These are phyloP conservation scores for Ceratorhiza oryzae-sativae DNA, from an alignment of 1,284 basidiomycete genomes.

Conservation along the genomic window DNA sequence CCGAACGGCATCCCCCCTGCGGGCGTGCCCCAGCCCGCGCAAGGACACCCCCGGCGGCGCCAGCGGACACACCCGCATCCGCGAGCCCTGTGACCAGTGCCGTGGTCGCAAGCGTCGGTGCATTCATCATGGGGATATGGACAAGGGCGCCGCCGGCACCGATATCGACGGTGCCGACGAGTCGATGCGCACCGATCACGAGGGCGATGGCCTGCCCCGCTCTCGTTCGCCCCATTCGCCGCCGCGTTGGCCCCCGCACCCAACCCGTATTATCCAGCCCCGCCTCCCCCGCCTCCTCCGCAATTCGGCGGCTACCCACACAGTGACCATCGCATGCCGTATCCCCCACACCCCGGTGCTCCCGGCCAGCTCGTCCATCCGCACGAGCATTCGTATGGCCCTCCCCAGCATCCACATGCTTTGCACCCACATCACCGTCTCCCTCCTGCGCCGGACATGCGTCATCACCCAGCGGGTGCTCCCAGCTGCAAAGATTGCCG, in stretches of 20 bases:
- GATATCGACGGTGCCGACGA: slow-evolving; percentile 11
- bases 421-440: slow-evolving; percentile 39
- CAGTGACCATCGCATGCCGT: slow-evolving; percentile 6
- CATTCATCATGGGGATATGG: slow-evolving; percentile 1
- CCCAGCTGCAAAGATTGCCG: slow-evolving; percentile 38
- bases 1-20: not conserved
- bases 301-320: slow-evolving; percentile 16
- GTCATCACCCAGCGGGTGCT: not conserved
- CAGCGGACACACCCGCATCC: slow-evolving; percentile 17
- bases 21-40: slow-evolving; percentile 19
- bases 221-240: slow-evolving; percentile 5
- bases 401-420: slow-evolving; percentile 28
- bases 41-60: slow-evolving; percentile 13
- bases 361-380: slow-evolving; percentile 16
- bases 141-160: slow-evolving; percentile 12
- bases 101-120: slow-evolving; percentile 34
- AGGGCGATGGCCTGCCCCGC: slow-evolving; percentile 3
- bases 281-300: slow-evolving; percentile 16
- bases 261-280: not conserved
- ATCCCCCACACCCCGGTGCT: not conserved
- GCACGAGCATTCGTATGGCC: slow-evolving; percentile 40
- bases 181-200: slow-evolving; percentile 24
- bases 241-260: slow-evolving; percentile 5
- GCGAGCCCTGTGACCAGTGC: slow-evolving; percentile 30
- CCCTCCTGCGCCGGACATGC: slow-evolving; percentile 41